A percentile compares a stretch with the other conserved stretches of the same genome.
Evolutionary conservation across 495 filamentous ascomycete genomes (phyloP).

Genomic region (Lophiostoma macrostomum): DNA sequence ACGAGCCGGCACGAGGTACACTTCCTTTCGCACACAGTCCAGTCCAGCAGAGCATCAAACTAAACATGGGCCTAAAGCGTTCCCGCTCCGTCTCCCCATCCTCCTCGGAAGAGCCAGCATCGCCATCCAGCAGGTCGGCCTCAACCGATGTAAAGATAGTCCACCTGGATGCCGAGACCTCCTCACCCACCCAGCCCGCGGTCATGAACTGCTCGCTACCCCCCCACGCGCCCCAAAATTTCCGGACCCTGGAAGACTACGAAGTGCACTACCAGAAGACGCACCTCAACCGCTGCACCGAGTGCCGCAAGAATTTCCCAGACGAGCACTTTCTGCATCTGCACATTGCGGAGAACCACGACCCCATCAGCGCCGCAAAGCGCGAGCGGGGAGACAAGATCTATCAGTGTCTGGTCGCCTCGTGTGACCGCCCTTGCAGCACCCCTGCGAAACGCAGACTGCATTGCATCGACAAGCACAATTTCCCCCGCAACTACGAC

Average conservation of each 20-base stretch:
- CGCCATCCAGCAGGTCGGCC: slow-evolving; percentile 1
- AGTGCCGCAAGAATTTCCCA: slow-evolving; percentile 64
- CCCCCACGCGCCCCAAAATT: slow-evolving; percentile 68
- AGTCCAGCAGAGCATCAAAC: not conserved
- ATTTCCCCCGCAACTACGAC: slow-evolving; percentile 90
- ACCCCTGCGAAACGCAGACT: slow-evolving; percentile 77
- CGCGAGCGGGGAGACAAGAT: slow-evolving; percentile 81
- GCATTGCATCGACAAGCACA: slow-evolving; percentile 91
- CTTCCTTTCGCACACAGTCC: not conserved
- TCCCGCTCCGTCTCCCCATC: slow-evolving; percentile 51
- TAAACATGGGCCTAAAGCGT: slow-evolving; percentile 60
- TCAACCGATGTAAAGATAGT: slow-evolving; percentile 26
- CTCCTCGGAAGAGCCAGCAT: slow-evolving; percentile 20
- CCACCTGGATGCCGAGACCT: slow-evolving; percentile 24
- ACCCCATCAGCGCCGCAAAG: slow-evolving; percentile 67
- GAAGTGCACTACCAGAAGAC: slow-evolving; percentile 79
- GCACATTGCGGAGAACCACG: slow-evolving; percentile 92
- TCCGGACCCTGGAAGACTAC: slow-evolving; percentile 75
- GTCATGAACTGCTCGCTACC: slow-evolving; percentile 76
- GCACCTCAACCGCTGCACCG: slow-evolving; percentile 80
- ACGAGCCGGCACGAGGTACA: not conserved
- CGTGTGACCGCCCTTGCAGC: slow-evolving; percentile 80
- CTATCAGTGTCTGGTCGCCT: slow-evolving; percentile 87
- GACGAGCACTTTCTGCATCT: slow-evolving; percentile 62
- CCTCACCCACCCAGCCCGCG: not conserved